Conservation (phyloP, 2,329 filamentous ascomycete species). For the Calonectria hongkongensis region DNA sequence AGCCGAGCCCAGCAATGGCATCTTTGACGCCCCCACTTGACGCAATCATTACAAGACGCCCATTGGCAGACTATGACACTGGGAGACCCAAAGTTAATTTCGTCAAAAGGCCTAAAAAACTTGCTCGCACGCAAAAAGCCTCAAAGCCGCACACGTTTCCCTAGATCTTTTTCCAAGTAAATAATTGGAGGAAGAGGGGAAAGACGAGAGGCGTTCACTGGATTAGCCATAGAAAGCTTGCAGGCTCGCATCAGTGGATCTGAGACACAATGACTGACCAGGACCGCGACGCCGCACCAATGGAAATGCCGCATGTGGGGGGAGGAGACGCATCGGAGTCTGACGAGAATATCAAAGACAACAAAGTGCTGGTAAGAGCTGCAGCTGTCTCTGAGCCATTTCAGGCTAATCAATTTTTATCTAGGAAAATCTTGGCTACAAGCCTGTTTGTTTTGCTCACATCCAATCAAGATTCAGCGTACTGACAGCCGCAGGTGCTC, state of each 20-base stretch:
- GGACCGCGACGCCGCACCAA: constrained; percentile 6
- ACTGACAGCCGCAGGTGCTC: constrained; percentile 65
- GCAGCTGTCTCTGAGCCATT: neutral
- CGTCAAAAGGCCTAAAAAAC: constrained; percentile 4
- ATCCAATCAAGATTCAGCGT: constrained; percentile 15
- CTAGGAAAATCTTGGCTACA: constrained; percentile 48
- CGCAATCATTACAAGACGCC: neutral
- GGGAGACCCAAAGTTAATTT: constrained; percentile 20
- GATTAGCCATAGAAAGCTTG: constrained; percentile 1
- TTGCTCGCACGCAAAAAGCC: constrained; percentile 9
- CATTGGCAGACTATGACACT: constrained; percentile 9
- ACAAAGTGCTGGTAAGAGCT: constrained; percentile 36
- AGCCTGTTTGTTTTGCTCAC: constrained; percentile 45
- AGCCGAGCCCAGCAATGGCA: constrained; percentile 21
- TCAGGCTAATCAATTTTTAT: neutral
- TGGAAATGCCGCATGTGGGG: constrained; percentile 17
- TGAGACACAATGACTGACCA: constrained; percentile 4
- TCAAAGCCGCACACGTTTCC: neutral
- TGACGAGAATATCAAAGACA: constrained; percentile 34
- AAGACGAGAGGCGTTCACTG: neutral
- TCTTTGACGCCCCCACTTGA: constrained; percentile 19
- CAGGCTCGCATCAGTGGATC: constrained; percentile 18
- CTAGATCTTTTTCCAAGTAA: neutral
- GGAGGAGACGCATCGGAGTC: constrained; percentile 22
- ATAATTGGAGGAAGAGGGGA: neutral